Conservation (phyloP, 1,139 yeast species). For the Debaryomyces fabryi region DNA sequence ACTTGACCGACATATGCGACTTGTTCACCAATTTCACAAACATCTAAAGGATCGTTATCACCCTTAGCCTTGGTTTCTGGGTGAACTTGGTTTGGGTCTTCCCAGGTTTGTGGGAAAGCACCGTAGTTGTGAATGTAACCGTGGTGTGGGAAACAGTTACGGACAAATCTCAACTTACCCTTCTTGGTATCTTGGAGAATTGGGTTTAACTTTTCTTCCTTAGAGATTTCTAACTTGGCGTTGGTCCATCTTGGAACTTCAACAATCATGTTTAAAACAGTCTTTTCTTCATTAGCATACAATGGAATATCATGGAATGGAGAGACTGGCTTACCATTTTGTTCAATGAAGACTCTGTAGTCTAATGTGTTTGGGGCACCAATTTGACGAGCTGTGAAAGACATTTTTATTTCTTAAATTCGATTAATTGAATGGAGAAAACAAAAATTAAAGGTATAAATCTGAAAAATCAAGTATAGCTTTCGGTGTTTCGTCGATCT, state of each 20-base stretch:
- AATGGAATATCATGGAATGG: conserved; percentile 89
- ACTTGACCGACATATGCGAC: conserved; percentile 73
- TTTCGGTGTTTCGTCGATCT: conserved; percentile 4
- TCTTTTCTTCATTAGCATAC: conserved; percentile 60
- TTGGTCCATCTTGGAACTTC: conserved; percentile 97
- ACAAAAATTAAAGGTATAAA: conserved; percentile 1
- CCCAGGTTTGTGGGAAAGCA: conserved; percentile 96
- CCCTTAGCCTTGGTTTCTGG: conserved; percentile 85
- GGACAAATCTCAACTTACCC: conserved; percentile 82
- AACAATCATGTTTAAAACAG: conserved; percentile 82
- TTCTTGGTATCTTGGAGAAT: conserved; percentile 92
- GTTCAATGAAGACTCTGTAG: conserved; percentile 69
- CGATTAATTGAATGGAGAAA: conserved; percentile 10
- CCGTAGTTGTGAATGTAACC: conserved; percentile 96
- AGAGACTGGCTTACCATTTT: conserved; percentile 49
- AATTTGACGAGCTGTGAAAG: conserved; percentile 78
- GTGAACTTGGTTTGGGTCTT: conserved; percentile 60
- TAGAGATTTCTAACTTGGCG: conserved; percentile 89
- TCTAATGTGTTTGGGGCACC: conserved; percentile 93
- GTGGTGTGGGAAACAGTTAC: conserved; percentile 93
- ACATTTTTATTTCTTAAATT: conserved; percentile 40
- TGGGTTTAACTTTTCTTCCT: conserved; percentile 77
- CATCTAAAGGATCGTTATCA: conserved; percentile 96
- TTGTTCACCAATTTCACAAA: conserved; percentile 85
- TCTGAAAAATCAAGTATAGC: conserved; percentile 1